Conservation (phyloP, 164 flowering plant genomes). For the grape (Vitis vinifera) region ASM3070453v1 NC_081817.1:6192501-6193000, state of each 20-base stretch:
- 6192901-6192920: conserved; percentile 61
- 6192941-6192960: background rate
- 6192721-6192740: background rate
- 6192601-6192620: conserved; percentile 39
- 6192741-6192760: no score
- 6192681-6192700: background rate
- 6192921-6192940: conserved; percentile 1
- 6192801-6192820: conserved; percentile 94
- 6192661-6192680: background rate
- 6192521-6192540: conserved; percentile 90
- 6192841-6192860: conserved; percentile 87
- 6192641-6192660: background rate
- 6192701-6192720: no score
- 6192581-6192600: conserved; percentile 81
- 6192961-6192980: background rate
- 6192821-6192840: conserved; percentile 80
- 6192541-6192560: conserved; percentile 79
- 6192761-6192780: no score
- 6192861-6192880: conserved; percentile 60
- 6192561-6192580: conserved; percentile 73
- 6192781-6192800: conserved; percentile 60
- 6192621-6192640: background rate
- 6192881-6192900: conserved; percentile 80
- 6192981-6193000: conserved; percentile 87
- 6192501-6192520: conserved; percentile 97